Evolutionary conservation across 2,329 filamentous ascomycete genomes (phyloP), one percentile per base, ranked within the genome.

Genomic region (Phialophora verrucosa): DNA sequence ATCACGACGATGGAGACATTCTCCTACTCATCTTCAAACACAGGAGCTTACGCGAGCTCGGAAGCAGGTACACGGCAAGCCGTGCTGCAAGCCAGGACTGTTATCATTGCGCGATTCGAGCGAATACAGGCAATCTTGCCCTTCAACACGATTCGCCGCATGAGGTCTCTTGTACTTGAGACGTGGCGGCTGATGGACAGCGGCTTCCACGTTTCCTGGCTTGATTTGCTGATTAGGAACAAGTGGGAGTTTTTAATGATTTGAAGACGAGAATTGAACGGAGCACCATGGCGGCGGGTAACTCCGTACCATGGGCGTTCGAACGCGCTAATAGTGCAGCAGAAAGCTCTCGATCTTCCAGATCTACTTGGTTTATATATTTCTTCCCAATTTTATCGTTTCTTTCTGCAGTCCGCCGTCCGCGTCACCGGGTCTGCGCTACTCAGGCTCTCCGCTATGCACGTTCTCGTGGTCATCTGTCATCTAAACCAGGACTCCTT

Each of bases 401-500:
- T 12, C 14, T 35, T n/a, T 11, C 29, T 20, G n/a, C 49, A 27
- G 10, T 23, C 23, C 20, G 17, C 10, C 17, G 17, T 20, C 12
- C 11, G 25, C 20, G 6, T 51, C 32, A 14, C 5, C n/a, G 14
- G 25, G 49, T 51, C 17, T 51, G 12, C 49, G 49, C 20, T 20
- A 23, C 23, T 23, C 49, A 51, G 14, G 14, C 23, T 31, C 32
- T 32, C 44, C 59, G 32, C 25, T 8, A 64, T 64, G 62, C 62
- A 64, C 35, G 23, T 64, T 44, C 56, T 64, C 1, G 32, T 64
- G 20, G 62, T 64, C n/a, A 6, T 64, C 27, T 64, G 51, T 44
- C 62, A 64, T 44, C 55, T 56, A 4, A 64, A 64, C 32, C 38
- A 59, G 55, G 56, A 53, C 27, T 64, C 62, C 14, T 59, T 64